phyloP scores from a whole-genome alignment of 106 monocot species.

The Acorus gramineus region DNA sequence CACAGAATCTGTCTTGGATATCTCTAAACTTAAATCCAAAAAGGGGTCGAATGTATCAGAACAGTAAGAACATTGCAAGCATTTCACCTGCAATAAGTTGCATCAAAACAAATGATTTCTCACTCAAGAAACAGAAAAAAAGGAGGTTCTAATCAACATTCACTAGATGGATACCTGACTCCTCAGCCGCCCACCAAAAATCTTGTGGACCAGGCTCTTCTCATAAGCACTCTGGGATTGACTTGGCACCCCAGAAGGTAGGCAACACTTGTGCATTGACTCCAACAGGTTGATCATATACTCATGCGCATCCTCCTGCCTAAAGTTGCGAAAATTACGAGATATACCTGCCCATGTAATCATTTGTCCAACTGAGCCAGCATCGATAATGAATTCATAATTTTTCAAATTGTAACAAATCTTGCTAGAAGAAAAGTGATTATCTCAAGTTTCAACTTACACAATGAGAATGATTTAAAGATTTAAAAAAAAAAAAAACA shows the following conservation, averaged over 20 bases:
- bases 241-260: slow-evolving; percentile 86
- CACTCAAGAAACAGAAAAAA: neutral
- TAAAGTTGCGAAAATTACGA: slow-evolving; percentile 69
- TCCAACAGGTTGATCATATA: slow-evolving; percentile 96
- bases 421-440: too few species aligned
- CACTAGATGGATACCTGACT: slow-evolving; percentile 54
- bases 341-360: slow-evolving; percentile 55
- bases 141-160: neutral
- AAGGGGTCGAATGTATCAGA: slow-evolving; percentile 93
- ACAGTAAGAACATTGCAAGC: slow-evolving; percentile 57
- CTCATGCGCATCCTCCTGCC: slow-evolving; percentile 99
- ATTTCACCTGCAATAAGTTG: slow-evolving; percentile 63
- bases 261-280: slow-evolving; percentile 95
- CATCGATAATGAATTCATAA: too few species aligned
- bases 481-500: neutral
- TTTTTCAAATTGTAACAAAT: too few species aligned
- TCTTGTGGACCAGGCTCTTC: slow-evolving; percentile 92
- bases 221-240: slow-evolving; percentile 89
- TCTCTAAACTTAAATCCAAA: slow-evolving; percentile 90
- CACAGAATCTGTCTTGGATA: slow-evolving; percentile 61
- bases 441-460: too few species aligned
- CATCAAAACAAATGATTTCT: neutral
- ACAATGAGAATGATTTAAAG: neutral
- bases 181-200: slow-evolving; percentile 92
- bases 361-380: neutral